phyloP scores from a whole-genome alignment of 2,329 filamentous ascomycete genomes.

The Diaporthe sp. region DNA sequence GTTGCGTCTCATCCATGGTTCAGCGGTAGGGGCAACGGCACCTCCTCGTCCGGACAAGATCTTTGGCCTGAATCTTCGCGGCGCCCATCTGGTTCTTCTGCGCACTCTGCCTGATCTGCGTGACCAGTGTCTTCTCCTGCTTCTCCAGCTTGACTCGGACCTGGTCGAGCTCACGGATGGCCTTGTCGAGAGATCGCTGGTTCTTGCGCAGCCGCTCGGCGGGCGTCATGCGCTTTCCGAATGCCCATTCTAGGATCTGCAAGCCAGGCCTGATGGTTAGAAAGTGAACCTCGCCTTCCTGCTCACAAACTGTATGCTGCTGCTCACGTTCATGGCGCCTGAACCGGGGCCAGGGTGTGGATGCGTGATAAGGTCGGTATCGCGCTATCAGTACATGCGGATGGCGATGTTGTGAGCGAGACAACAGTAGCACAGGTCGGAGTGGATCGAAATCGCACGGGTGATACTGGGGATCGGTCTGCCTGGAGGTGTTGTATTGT shows the following conservation, averaged over 20 bases:
- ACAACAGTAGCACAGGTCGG: not conserved
- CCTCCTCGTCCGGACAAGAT: conserved; percentile 91
- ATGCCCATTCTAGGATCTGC: conserved; percentile 99
- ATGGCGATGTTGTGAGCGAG: not conserved
- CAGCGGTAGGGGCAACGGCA: conserved; percentile 50
- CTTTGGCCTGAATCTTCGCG: conserved; percentile 98
- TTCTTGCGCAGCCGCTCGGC: conserved; percentile 93
- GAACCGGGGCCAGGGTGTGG: conserved; percentile 37
- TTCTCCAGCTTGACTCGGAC: conserved; percentile 97
- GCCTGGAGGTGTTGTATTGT: not conserved
- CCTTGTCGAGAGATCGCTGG: conserved; percentile 96
- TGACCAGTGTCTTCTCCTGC: conserved; percentile 96
- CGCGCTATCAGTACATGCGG: conserved; percentile 19
- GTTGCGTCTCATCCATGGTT: not conserved
- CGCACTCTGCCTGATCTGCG: conserved; percentile 97
- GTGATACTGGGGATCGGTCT: not conserved
- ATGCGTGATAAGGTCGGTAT: conserved; percentile 35
- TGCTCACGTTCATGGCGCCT: conserved; percentile 68
- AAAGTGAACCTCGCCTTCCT: not conserved
- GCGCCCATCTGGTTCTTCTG: conserved; percentile 99
- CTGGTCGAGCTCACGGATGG: conserved; percentile 94
- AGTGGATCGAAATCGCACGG: not conserved
- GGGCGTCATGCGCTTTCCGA: conserved; percentile 99
- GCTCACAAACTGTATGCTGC: conserved; percentile 29
- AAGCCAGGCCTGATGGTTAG: conserved; percentile 45